Evolutionary conservation across 257 asterid genomes (phyloP), one percentile per base, ranked within the genome.

Genomic region (Nicotiana paniculata): DNA sequence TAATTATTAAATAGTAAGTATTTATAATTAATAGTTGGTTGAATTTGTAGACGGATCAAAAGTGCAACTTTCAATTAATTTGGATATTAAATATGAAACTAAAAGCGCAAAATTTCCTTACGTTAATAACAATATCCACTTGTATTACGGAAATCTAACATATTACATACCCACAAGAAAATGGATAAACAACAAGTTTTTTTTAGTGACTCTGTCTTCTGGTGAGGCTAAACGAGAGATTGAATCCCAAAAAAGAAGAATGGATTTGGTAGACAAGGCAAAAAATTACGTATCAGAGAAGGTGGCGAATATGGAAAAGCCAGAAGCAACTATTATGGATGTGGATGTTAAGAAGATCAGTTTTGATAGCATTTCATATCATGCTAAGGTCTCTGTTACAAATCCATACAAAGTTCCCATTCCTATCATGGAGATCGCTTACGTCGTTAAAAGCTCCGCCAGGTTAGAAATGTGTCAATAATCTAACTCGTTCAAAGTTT

Each of bases 291-390:
- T 74, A 0, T 48, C 43, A 0, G 83, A 84, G 33, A 91, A 68
- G 39, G 90, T 92, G 72, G 82, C 84, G 0, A 64, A 81, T 18
- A 48, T 92, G 53, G 76, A 91, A 86, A 93, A 85, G 88, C 97
- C 97, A 55, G 96, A 93, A 83, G 97, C 95, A 1, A 58, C 84
- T 55, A 81, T 93, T 24, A 82, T 85, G 35, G 95, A 90, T 82
- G 93, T 94, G 33, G 97, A 94, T 85, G 93, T 94, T 3, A 90
- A 90, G 66, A 87, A 89, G n/a, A 85, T 94, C 3, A 85, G 87
- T 80, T 81, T 89, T 17, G 87, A 90, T 30, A 90, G 92, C 17
- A 76, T 94, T 79, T 86, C 89, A 4, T 94, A 94, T 82, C 84
- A 88, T 48, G 95, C 95, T 18, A 89, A 87, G 43, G 74, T 93